These are phyloP conservation scores for Trypanosomatidae sp. DNA, from an alignment of 208 protist species.

Conservation along the genomic window DNA sequence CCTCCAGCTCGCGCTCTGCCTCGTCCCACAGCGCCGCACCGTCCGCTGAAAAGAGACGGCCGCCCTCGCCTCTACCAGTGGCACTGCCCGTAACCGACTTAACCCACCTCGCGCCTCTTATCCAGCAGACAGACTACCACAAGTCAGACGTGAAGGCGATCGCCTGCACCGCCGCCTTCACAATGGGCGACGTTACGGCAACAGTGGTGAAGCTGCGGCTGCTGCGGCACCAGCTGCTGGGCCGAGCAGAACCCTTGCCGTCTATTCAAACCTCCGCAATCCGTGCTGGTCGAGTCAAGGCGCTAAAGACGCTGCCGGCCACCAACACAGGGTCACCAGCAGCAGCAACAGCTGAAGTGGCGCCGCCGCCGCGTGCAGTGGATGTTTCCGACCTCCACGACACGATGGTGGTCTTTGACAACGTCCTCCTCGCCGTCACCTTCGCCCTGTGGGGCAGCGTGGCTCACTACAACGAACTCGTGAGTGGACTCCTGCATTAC, in stretches of 20 bases:
- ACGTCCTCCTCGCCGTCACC: conserved; percentile 50
- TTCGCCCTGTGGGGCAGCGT: conserved; percentile 58
- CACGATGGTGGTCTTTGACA: conserved; percentile 43
- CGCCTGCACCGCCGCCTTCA: conserved; percentile 30
- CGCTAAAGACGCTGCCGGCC: background rate
- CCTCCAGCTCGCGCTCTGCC: no score
- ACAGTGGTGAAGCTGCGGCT: conserved; percentile 30
- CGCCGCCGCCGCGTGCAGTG: conserved; percentile 5
- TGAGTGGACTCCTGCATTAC: conserved; percentile 23
- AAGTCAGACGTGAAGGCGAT: conserved; percentile 55
- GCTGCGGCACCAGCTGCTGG: conserved; percentile 27
- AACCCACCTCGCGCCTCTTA: conserved; percentile 32
- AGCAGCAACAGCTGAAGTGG: background rate
- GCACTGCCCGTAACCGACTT: background rate
- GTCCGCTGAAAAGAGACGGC: no score
- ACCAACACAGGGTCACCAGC: background rate
- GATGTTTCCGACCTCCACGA: conserved; percentile 38
- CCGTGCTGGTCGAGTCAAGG: conserved; percentile 9
- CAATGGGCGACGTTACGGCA: conserved; percentile 22
- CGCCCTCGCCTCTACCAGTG: no score
- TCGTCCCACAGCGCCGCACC: no score
- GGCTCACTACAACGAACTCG: conserved; percentile 57
- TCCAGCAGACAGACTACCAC: conserved; percentile 46
- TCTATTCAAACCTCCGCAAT: conserved; percentile 16
- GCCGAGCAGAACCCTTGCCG: conserved; percentile 23